Conservation (phyloP, 2,329 filamentous ascomycete species). For the Penicillium occitanis region DNA sequence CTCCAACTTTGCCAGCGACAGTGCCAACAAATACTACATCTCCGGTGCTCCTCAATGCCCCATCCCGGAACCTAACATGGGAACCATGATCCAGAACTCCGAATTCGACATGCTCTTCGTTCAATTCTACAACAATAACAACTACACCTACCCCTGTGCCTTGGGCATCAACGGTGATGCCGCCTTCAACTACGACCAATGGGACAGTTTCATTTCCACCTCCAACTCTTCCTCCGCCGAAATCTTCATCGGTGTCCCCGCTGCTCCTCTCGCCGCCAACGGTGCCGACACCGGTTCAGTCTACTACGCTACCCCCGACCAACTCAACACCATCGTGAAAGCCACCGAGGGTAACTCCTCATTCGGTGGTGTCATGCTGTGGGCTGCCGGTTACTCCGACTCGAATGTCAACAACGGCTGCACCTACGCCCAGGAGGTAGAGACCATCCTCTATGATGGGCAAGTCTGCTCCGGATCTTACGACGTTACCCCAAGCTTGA, state of each 20-base stretch:
- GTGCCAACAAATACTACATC: constrained; percentile 48
- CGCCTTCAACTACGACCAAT: constrained; percentile 44
- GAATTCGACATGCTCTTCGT: constrained; percentile 56
- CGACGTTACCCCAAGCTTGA: constrained; percentile 11
- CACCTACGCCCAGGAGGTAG: constrained; percentile 51
- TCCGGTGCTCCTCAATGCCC: constrained; percentile 55
- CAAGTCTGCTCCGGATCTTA: constrained; percentile 17
- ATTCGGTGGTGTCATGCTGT: constrained; percentile 62
- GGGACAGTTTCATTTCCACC: constrained; percentile 42
- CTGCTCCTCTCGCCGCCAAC: constrained; percentile 28
- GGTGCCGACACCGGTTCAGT: constrained; percentile 1
- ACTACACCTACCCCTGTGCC: constrained; percentile 37
- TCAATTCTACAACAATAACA: constrained; percentile 58
- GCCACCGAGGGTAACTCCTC: constrained; percentile 41
- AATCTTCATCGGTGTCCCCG: constrained; percentile 55
- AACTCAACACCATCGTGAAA: constrained; percentile 49
- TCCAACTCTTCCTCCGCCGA: constrained; percentile 48
- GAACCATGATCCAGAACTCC: constrained; percentile 45
- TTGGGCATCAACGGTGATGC: constrained; percentile 14
- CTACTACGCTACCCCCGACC: constrained; percentile 50
- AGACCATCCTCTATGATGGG: constrained; percentile 39
- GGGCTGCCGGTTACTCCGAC: constrained; percentile 54
- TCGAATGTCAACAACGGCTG: constrained; percentile 46
- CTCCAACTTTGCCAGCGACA: constrained; percentile 37
- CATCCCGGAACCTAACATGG: constrained; percentile 50